Evolutionary conservation across 352 stramenopile genomes (phyloP).

Genomic region (Synura sp.): DNA sequence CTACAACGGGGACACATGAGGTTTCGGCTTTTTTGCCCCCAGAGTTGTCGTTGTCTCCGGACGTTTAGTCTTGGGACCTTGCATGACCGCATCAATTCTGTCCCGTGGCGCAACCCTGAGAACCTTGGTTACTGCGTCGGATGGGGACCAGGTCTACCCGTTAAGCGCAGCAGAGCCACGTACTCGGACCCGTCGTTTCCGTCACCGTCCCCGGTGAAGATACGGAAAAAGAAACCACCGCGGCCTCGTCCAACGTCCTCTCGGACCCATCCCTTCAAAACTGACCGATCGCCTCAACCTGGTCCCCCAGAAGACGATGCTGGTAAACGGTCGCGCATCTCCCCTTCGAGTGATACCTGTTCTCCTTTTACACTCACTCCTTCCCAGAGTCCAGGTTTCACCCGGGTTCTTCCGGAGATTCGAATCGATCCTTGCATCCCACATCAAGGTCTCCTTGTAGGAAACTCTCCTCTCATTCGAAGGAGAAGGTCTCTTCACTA

Average conservation of each 20-base stretch:
- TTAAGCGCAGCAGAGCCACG: conserved; percentile 15
- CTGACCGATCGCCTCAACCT: conserved; percentile 2
- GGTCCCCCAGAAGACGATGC: conserved; percentile 5
- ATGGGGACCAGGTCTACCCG: conserved; percentile 5
- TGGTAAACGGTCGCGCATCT: conserved; percentile 20
- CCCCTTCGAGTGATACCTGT: conserved; percentile 18
- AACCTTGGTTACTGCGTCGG: background rate
- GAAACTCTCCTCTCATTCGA: conserved; percentile 11
- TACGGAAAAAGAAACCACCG: conserved; percentile 22
- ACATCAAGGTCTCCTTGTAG: conserved; percentile 23
- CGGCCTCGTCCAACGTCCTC: background rate
- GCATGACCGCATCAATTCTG: too few relatives aligned
- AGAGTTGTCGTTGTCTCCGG: conserved; percentile 23
- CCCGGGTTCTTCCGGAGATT: conserved; percentile 7
- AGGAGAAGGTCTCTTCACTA: conserved; percentile 26
- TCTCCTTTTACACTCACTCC: conserved; percentile 21
- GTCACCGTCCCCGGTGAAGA: conserved; percentile 24
- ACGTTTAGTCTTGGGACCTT: background rate
- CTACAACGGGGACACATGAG: conserved; percentile 9
- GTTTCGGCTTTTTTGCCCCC: conserved; percentile 3
- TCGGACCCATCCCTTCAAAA: conserved; percentile 15
- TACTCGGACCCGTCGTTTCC: conserved; percentile 23
- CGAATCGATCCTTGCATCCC: conserved; percentile 7
- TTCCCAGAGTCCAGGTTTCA: conserved; percentile 12
- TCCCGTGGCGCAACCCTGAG: background rate